These are phyloP conservation scores for Hymenoscyphus repandus DNA, from an alignment of 2,329 filamentous ascomycete species.

Conservation along the genomic window DNA sequence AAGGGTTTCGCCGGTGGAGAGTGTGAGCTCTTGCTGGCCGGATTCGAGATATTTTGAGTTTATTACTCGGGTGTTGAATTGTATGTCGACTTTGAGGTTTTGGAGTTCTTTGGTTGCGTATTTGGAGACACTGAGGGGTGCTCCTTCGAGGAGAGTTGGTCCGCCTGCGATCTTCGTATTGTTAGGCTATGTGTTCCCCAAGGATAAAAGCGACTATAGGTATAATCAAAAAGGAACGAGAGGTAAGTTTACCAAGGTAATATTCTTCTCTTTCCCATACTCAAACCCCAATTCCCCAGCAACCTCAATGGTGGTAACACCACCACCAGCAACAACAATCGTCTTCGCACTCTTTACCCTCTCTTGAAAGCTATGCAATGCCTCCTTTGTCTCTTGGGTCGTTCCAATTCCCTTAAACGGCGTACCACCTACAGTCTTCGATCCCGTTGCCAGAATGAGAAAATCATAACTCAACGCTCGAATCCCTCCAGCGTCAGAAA, in stretches of 20 bases:
- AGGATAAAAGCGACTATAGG: too few relatives aligned
- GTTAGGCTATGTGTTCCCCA: too few relatives aligned
- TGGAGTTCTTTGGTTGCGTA: conserved; percentile 38
- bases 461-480: conserved; percentile 42
- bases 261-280: conserved; percentile 26
- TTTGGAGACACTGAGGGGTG: conserved; percentile 20
- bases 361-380: conserved; percentile 22
- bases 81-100: conserved; percentile 47
- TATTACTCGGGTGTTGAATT: conserved; percentile 38
- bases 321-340: conserved; percentile 32
- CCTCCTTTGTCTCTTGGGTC: conserved; percentile 29
- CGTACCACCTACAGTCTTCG: conserved; percentile 37
- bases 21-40: conserved; percentile 44
- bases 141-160: conserved; percentile 27
- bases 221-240: too few relatives aligned
- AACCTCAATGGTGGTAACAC: conserved; percentile 32
- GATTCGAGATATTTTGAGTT: conserved; percentile 33
- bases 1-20: conserved; percentile 44
- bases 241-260: conserved; percentile 20
- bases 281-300: conserved; percentile 25
- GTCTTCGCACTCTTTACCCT: conserved; percentile 22
- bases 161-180: conserved; percentile 24
- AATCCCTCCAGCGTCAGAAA: conserved; percentile 33
- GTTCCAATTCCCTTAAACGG: conserved; percentile 46
- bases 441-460: conserved; percentile 51